Base-by-base conservation (phyloP, 2,329 filamentous ascomycete genomes). In the Calcarisporium arbuscula region DNA sequence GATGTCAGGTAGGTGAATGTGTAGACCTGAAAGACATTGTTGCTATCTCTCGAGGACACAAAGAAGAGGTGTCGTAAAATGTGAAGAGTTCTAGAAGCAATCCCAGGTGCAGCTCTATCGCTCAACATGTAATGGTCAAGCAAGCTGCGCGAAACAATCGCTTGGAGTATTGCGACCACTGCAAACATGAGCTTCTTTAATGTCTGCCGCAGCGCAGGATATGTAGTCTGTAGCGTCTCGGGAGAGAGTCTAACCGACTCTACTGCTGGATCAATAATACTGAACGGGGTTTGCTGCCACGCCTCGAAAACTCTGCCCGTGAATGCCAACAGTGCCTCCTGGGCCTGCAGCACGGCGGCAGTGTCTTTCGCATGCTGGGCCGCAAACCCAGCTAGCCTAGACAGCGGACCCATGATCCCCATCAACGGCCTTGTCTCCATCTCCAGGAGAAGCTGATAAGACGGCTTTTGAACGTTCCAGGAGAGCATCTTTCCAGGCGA, bases 1-100 rank as follows among this genome's bases (percentile, higher is more conserved):
- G 87, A 80, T 1, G 85, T 79, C 16, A 94, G 70, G 49, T 88
- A 87, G 18, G 86, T 81, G 52, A 95, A 95, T 2, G 74, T 79
- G 57, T 94, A 90, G 38, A 86, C 83, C 35, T 89, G 85, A 49
- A 94, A 94, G 2, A 77, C 72, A 41, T 74, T 76, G 36, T 82
- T 79, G 15, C 82, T 81, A 36, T 85, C 72, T 25, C 85, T 74
- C 11, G 79, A 80, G 1, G 85, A 86, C 42, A 95, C 77, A 55
- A 95, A 95, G 58, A 80, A 86, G 15, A 94, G 63, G 49, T 85
- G 82, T 19, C 86, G 79, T 9, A 95, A 72, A 10, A 77, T 77
- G 41, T 82, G 78, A 12, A 95, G 68, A 2, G 80, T 76, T 53
- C 84, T 84, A 29, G 77, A 66, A 6, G 85, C 85, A 12, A 92